phyloP scores from a whole-genome alignment of 345 rosid species.

The Noccaea caerulescens region DNA sequence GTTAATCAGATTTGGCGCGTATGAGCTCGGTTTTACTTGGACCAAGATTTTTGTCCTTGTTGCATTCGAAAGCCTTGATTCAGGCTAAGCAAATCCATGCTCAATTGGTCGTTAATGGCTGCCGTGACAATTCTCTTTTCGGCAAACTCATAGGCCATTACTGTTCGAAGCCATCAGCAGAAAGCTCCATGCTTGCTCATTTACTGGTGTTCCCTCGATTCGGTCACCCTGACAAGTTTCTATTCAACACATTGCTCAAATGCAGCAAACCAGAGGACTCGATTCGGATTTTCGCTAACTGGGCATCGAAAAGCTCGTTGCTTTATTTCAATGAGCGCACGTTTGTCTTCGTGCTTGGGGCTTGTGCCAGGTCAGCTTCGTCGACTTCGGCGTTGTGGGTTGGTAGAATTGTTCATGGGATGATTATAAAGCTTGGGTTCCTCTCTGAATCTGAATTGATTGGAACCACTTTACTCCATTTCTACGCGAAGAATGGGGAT shows the following conservation, averaged over 20 bases:
- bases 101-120: constrained; percentile 51
- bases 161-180: constrained; percentile 46
- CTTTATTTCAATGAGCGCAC: constrained; percentile 51
- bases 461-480: constrained; percentile 60
- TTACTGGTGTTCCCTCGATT: constrained; percentile 45
- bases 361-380: constrained; percentile 60
- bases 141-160: constrained; percentile 56
- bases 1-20: neutral
- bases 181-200: constrained; percentile 48
- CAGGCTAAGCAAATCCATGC: constrained; percentile 62
- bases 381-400: constrained; percentile 42
- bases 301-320: constrained; percentile 46
- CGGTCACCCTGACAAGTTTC: constrained; percentile 50
- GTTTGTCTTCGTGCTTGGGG: constrained; percentile 58
- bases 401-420: constrained; percentile 58
- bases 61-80: constrained; percentile 32
- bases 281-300: constrained; percentile 49
- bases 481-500: constrained; percentile 54
- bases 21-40: constrained; percentile 37
- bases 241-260: constrained; percentile 66
- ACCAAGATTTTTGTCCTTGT: constrained; percentile 21
- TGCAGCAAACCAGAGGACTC: constrained; percentile 59
- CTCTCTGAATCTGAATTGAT: constrained; percentile 45
- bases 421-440: constrained; percentile 48
- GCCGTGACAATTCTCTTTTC: constrained; percentile 45